phyloP scores from a whole-genome alignment of 1,139 yeast genomes.

The Candida mesenterica region DNA sequence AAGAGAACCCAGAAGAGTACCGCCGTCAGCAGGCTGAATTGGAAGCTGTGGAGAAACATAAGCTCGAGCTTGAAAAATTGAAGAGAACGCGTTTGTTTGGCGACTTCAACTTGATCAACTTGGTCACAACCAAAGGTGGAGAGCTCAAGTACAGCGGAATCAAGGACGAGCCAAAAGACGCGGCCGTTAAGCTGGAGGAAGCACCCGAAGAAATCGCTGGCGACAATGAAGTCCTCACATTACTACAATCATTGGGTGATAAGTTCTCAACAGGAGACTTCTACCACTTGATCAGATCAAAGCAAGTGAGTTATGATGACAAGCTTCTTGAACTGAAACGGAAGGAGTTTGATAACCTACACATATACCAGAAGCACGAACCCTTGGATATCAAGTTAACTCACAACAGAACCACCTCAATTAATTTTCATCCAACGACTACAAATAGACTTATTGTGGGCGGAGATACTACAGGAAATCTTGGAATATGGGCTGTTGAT shows the following conservation, averaged over 20 bases:
- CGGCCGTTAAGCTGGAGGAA: conserved; percentile 1
- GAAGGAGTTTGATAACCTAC: conserved; percentile 49
- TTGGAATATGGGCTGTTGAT: conserved; percentile 89
- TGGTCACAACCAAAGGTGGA: conserved; percentile 45
- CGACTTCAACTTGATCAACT: conserved; percentile 58
- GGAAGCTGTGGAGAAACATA: conserved; percentile 16
- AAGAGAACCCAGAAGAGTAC: conserved; percentile 36
- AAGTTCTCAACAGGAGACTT: conserved; percentile 78
- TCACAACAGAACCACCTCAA: conserved; percentile 68
- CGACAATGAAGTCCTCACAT: conserved; percentile 33
- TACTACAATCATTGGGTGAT: conserved; percentile 46
- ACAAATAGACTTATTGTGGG: conserved; percentile 68
- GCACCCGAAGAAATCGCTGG: conserved; percentile 10
- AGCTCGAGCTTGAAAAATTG: conserved; percentile 49
- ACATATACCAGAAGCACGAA: conserved; percentile 54
- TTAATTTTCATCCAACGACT: conserved; percentile 72
- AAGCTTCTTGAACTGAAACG: conserved; percentile 46
- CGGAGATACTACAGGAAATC: conserved; percentile 81
- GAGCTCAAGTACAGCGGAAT: conserved; percentile 31
- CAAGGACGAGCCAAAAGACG: conserved; percentile 12
- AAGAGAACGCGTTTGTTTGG: conserved; percentile 59
- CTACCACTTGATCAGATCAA: conserved; percentile 48
- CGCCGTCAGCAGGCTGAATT: conserved; percentile 19
- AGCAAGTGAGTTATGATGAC: conserved; percentile 28
- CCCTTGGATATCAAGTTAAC: conserved; percentile 74